Evolutionary conservation across 257 asterid genomes (phyloP), one percentile per base, ranked within the genome.

Genomic region (Ilex aquifolium): DNA sequence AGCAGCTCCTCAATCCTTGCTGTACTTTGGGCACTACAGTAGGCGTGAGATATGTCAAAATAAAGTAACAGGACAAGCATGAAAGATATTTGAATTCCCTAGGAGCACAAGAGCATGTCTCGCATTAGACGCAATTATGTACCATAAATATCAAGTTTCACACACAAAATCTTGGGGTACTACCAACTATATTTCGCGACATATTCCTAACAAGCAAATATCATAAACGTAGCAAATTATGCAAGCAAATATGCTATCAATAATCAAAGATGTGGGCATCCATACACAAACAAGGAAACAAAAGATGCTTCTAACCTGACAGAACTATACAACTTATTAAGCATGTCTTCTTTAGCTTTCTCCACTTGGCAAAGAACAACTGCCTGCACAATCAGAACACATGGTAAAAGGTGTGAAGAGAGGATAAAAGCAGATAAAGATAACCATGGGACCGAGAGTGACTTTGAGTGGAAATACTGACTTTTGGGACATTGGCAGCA

Each of bases 271-370:
- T 3, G n/a, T 46, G 13, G 13, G 52, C 52, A 46, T 46, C n/a
- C n/a, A 10, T 46, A 60, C 48, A 61, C 51, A 14, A 13, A 65
- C 36, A n/a, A 60, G 50, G 62, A 39, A 55, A 30, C 16, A 62
- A 69, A 39, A 44, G 52, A 51, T 51, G 61, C n/a, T 46, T 10
- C 83, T 46, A 48, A 87, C 97, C 97, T 90, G 87, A 90, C 59
- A 65, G 97, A 87, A 85, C 86, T 90, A 85, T 90, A 90, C 69
- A 90, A 70, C 67, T 87, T 90, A 61, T 88, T 90, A 57, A 90
- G 95, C 97, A 90, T 90, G 75, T 90, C 97, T 83, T 90, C 97
- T 79, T 90, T 90, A 14, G 97, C 91, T 77, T 90, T 90, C 78
- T 90, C 97, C 17, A 90, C 97, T 87, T 90, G 97, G 77, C 91